phyloP scores from a whole-genome alignment of 371 early-diverging fungal genomes.

The Thermomucor indicae-seudaticae region DNA sequence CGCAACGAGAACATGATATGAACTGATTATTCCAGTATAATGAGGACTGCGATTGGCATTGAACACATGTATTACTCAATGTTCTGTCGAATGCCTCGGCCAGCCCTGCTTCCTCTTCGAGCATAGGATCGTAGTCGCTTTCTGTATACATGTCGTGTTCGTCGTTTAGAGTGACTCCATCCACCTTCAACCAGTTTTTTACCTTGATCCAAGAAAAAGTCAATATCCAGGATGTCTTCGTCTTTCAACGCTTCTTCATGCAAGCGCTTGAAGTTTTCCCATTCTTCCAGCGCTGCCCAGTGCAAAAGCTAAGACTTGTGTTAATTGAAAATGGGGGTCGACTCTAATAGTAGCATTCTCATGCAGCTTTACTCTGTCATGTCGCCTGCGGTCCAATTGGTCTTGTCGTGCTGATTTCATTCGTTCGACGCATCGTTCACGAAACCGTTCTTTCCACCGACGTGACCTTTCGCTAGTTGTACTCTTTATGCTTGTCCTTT shows the following conservation, averaged over 20 bases:
- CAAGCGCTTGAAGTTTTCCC: slow-evolving; percentile 6
- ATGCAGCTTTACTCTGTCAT: slow-evolving; percentile 1
- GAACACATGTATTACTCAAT: neutral
- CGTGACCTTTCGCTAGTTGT: slow-evolving; percentile 1
- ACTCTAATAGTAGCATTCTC: neutral
- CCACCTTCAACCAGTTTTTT: no score
- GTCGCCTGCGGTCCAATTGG: slow-evolving; percentile 1
- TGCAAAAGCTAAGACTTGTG: neutral
- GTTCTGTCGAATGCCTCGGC: no score
- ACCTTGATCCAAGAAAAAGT: slow-evolving; percentile 1
- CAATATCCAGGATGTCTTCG: slow-evolving; percentile 4
- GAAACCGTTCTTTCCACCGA: slow-evolving; percentile 7
- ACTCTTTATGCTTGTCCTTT: neutral
- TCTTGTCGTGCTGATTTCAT: slow-evolving; percentile 1
- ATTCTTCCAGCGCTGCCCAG: slow-evolving; percentile 3
- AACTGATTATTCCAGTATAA: neutral
- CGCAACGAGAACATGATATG: slow-evolving; percentile 3
- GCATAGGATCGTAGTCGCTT: no score
- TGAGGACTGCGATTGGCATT: neutral
- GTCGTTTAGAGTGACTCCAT: no score
- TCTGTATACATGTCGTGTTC: neutral
- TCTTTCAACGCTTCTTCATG: slow-evolving; percentile 10
- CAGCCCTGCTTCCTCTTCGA: no score
- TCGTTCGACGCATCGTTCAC: slow-evolving; percentile 7
- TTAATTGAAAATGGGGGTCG: neutral